Conservation (phyloP, 2,329 filamentous ascomycete genomes). For the Lachnellula subtilissima region DNA sequence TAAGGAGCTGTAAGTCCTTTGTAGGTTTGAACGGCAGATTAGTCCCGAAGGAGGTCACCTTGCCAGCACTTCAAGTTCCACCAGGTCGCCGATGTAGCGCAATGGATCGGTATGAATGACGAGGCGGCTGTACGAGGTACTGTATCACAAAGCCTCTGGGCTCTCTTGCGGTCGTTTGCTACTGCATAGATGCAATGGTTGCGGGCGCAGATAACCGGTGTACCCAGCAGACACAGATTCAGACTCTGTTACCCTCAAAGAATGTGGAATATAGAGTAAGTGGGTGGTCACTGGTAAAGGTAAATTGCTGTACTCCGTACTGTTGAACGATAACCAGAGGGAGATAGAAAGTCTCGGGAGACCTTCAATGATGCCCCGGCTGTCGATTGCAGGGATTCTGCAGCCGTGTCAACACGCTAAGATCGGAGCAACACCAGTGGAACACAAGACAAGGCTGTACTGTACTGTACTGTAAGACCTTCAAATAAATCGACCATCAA, state of each 20-base stretch:
- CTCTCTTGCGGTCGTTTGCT: neutral
- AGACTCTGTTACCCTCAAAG: too few relatives aligned
- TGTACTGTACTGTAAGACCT: neutral
- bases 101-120: neutral
- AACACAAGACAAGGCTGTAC: neutral
- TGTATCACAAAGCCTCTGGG: neutral
- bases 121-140: neutral
- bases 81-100: neutral
- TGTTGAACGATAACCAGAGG: too few relatives aligned
- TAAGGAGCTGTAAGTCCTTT: neutral
- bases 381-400: too few relatives aligned
- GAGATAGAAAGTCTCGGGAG: too few relatives aligned
- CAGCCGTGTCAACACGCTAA: too few relatives aligned
- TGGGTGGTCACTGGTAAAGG: too few relatives aligned
- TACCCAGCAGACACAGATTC: too few relatives aligned
- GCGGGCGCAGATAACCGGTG: neutral
- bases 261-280: too few relatives aligned
- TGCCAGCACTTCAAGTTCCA: neutral
- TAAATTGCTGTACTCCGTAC: too few relatives aligned
- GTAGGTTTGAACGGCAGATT: neutral
- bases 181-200: neutral
- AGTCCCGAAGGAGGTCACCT: neutral
- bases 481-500: neutral
- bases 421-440: neutral
- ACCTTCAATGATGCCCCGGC: too few relatives aligned